Base-by-base conservation (phyloP, 169 alveolate species). In the Besnoitia besnoiti region DNA sequence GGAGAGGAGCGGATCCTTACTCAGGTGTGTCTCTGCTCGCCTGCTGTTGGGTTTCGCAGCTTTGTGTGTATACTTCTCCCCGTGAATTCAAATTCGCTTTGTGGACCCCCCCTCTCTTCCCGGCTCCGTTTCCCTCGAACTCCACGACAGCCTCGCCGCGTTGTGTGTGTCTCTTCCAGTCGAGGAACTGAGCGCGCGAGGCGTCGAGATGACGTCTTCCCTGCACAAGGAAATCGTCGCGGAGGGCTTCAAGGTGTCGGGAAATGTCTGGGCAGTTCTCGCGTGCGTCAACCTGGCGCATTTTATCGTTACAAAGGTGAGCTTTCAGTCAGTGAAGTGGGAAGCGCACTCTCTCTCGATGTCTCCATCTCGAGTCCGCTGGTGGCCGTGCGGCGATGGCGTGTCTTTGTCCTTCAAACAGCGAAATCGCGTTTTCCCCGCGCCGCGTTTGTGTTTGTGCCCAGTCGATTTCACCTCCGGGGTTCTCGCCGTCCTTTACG, bases 181-280 rank as follows among this genome's bases (percentile, higher is more conserved):
- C 27, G 87, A 77, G 47, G 87, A 77, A 37, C 40, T 77, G 87
- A 35, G 87, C 49, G 49, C 61, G 10, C 87, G 87, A 24, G 87
- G 44, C 33, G 87, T 77, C 35, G 61, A 77, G 87, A 21, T 77
- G 61, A 42, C 55, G 40, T 77, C 87, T 14, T 40, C 59, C 33
- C 59, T 77, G 87, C 55, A 77, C 87, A 77, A 77, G 55, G 87
- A 77, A 42, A 19, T 77, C 0, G 44, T 77, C 49, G 40, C 40
- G 21, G 59, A 42, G 40, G 59, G 59, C 87, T 40, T 77, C 55
- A 16, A 51, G 33, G 59, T 77, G 21, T 51, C 44, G 35, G 87
- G 61, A n/a, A 51, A 77, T 44, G 59, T 42, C 4, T 87, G 91
- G 91, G 91, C 91, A 5, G 55, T 62, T 40, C 85, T 87, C 47